Evolutionary conservation across 1,284 basidiomycete species (phyloP), one percentile per base, ranked within the genome.

Genomic region (Puccinia sorghi): DNA sequence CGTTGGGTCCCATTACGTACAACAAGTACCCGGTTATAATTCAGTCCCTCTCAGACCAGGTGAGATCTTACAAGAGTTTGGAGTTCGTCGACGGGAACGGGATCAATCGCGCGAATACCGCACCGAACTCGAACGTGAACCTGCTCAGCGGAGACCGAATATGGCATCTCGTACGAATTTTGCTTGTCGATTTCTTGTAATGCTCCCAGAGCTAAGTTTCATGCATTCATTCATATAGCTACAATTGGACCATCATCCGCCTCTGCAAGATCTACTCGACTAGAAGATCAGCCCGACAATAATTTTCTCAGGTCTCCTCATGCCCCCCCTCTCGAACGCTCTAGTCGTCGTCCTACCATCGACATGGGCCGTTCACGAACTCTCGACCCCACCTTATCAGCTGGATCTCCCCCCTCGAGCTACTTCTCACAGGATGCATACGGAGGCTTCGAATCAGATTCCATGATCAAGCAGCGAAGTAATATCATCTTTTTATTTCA

Each of bases 21-120:
- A 78, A 43, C 76, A 71, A 52, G 41, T 46, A 27, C 22, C 59
- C 11, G 37, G 67, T 52, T 66, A 78, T 52, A 54, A 67, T 37
- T 56, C 76, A 15, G 25, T 50, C 12, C 56, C 54, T 17, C n/a
- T 69, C 37, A 64, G 76, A 41, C 76, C 76, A 6, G 76, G 76
- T 64, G 76, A 78, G 46, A 32, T 71, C 22, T 54, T 71, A 41
- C 76, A 78, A 20, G 76, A 78, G 27, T n/a, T 54, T 15, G 20
- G 22, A 11, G 39, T 20, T n/a, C 64, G 66, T 6, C 76, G 76
- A 50, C 57, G 57, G 32, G 57, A 78, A 41, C 69, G 67, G 57
- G 76, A 78, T 46, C 76, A 37, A 22, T 48, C 67, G 41, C 76
- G 76, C 20, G 76, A 78, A 52, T 63, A 70, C 54, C 54, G 67